These are phyloP conservation scores for Pythium plurisporium DNA, from an alignment of 352 stramenopile species.

Conservation along the genomic window DNA sequence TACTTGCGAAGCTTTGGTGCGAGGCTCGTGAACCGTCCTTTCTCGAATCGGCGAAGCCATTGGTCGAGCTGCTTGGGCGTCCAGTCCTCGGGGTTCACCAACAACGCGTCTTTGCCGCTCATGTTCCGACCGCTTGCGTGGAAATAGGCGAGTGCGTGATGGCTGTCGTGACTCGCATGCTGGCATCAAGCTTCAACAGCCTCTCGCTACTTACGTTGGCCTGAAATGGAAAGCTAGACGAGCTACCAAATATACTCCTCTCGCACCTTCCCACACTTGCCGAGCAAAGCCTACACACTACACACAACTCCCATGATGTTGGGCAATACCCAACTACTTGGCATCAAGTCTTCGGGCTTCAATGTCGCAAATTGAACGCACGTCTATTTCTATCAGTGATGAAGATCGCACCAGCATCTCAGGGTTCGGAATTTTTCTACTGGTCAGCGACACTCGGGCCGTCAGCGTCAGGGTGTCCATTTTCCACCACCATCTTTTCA, in stretches of 20 bases:
- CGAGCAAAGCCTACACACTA: neutral
- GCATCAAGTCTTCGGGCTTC: too few species aligned
- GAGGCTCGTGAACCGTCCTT: constrained; percentile 62
- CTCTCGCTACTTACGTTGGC: too few species aligned
- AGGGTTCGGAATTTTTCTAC: neutral
- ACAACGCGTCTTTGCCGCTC: constrained; percentile 40
- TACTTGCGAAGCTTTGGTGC: constrained; percentile 48
- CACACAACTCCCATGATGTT: neutral
- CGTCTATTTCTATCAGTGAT: constrained; percentile 1
- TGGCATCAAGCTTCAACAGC: neutral
- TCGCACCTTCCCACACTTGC: neutral
- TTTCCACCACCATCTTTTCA: neutral
- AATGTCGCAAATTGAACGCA: neutral
- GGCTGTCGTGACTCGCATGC: neutral
- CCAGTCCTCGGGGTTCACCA: constrained; percentile 78
- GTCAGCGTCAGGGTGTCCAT: neutral
- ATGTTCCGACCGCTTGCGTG: constrained; percentile 3
- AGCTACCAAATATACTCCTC: neutral
- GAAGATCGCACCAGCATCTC: neutral
- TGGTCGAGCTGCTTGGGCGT: constrained; percentile 50
- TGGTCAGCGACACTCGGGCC: neutral
- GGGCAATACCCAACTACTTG: too few species aligned
- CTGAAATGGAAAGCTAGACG: too few species aligned
- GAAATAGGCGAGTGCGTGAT: constrained; percentile 8
- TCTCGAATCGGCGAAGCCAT: constrained; percentile 31